Base-by-base conservation (phyloP, 2,329 filamentous ascomycete genomes). In the Epichloe aotearoae region DNA sequence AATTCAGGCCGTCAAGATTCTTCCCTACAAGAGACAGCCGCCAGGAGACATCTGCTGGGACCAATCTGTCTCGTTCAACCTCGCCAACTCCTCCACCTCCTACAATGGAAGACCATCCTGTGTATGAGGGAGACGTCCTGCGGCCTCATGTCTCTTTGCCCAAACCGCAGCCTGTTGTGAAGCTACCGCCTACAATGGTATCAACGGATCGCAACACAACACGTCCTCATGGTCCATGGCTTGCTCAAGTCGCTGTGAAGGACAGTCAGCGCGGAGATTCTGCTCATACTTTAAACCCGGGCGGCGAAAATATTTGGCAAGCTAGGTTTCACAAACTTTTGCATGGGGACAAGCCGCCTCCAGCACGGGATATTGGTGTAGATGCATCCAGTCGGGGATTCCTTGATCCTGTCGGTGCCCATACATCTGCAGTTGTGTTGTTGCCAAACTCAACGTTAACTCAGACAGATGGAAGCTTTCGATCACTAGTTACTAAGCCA, bases 261-360 rank as follows among this genome's bases (percentile, higher is more conserved):
- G 68, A 68, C 44, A 53, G 54, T 15, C 52, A 56, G 5, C 58
- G 60, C 38, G 59, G 54, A 19, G 54, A 60, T 14, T 57, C 56
- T 20, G 54, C 50, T 5, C 57, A 62, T 6, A 49, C 53, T 7
- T 34, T 40, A 5, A 43, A 44, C 10, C 56, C 57, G 43, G 57
- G 59, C 23, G 61, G 61, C 15, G 71, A 73, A 47, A 61, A 62
- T 49, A 75, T 75, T 50, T 91, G 89, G 89, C 88, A 95, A 65
- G 83, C 86, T 59, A 82, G 82, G 59, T 89, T 96, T 64, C 89
- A 95, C 65, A 83, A 77, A 44, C 74, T 95, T 43, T 75, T 95
- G 37, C 79, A 82, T 57, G 80, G 80, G n/a, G 70, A 72, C 39
- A 89, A 85, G 62, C 74, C 80, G 7, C 68, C 75, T 19, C 73